Conservation (phyloP, 2,329 filamentous ascomycete genomes). For the Venturiaceae sp. region DNA sequence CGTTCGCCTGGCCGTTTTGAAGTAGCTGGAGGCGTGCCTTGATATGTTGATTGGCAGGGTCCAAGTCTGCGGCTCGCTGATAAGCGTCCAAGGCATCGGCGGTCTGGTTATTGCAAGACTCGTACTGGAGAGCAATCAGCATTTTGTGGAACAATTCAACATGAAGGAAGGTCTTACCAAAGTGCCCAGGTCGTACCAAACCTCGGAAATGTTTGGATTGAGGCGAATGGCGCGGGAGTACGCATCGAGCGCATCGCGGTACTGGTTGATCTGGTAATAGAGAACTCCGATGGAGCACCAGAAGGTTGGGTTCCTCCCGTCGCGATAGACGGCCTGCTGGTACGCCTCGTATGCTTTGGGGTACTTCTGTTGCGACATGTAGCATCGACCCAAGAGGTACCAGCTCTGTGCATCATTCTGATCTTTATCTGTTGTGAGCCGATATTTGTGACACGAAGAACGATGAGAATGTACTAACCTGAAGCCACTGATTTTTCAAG, state of each 20-base stretch:
- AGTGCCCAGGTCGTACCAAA: slow-evolving; percentile 97
- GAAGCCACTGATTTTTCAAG: slow-evolving; percentile 92
- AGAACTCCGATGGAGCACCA: slow-evolving; percentile 99
- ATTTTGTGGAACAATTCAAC: neutral
- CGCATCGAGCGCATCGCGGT: slow-evolving; percentile 92
- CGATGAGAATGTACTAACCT: slow-evolving; percentile 42
- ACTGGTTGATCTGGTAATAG: slow-evolving; percentile 99
- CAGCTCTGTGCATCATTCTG: slow-evolving; percentile 95
- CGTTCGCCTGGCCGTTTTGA: slow-evolving; percentile 64
- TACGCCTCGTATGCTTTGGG: slow-evolving; percentile 98
- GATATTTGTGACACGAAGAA: neutral
- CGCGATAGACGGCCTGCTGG: slow-evolving; percentile 95
- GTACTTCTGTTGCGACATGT: slow-evolving; percentile 99
- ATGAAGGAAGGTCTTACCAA: slow-evolving; percentile 49
- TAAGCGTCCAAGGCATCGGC: slow-evolving; percentile 94
- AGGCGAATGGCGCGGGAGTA: slow-evolving; percentile 94
- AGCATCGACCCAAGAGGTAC: slow-evolving; percentile 95
- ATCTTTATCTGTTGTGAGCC: slow-evolving; percentile 44
- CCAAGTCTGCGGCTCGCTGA: slow-evolving; percentile 85
- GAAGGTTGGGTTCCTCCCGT: slow-evolving; percentile 95
- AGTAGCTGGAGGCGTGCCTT: slow-evolving; percentile 87
- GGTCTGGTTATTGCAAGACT: slow-evolving; percentile 98
- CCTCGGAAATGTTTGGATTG: slow-evolving; percentile 97
- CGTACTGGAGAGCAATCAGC: slow-evolving; percentile 55
- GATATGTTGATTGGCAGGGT: slow-evolving; percentile 89